Evolutionary conservation across 1,139 yeast genomes (phyloP), one percentile per base, ranked within the genome.

Genomic region (Scheffersomyces insectosa): DNA sequence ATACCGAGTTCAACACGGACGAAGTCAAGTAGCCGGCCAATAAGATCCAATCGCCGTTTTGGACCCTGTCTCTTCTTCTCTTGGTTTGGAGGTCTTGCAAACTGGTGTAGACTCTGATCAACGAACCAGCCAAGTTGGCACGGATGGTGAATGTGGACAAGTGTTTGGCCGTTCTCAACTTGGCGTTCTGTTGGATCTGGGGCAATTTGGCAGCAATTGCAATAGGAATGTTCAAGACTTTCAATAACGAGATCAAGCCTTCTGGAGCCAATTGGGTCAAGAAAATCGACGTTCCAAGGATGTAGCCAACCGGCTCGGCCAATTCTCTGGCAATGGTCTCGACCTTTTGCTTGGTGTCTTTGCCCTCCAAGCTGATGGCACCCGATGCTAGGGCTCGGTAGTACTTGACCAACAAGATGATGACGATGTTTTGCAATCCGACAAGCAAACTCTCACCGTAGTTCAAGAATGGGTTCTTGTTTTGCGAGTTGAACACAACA

Each of bases 31-130:
- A 61, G 5, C 66, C 65, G 5, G 58, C 57, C 49, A 61, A 55
- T 54, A 61, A 57, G 13, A 60, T 58, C 41, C 36, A 34, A 42
- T 59, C 61, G 27, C 55, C 45, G 20, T 13, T 28, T 25, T 40
- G 35, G 23, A 33, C 41, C 42, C 39, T 46, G 10, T 40, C 42
- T 11, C 40, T 31, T 30, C 41, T 39, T 3, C 45, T 33, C 48
- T 48, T 52, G 20, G 44, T 36, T 15, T 37, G 43, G 45, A 41
- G 44, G 37, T 46, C 59, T 48, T 72, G 76, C 35, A 75, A 42
- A 1, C 85, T 78, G 31, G 88, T 82, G 56, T 77, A 80, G 12
- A 82, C 79, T 44, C 88, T 68, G 25, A 80, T 76, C 29, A 76
- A 60, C 3, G 84, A 71, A 0, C 87, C 87, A 10, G 77, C 44